phyloP scores from a whole-genome alignment of 2,329 filamentous ascomycete species.

The Setomelanomma holmii region DNA sequence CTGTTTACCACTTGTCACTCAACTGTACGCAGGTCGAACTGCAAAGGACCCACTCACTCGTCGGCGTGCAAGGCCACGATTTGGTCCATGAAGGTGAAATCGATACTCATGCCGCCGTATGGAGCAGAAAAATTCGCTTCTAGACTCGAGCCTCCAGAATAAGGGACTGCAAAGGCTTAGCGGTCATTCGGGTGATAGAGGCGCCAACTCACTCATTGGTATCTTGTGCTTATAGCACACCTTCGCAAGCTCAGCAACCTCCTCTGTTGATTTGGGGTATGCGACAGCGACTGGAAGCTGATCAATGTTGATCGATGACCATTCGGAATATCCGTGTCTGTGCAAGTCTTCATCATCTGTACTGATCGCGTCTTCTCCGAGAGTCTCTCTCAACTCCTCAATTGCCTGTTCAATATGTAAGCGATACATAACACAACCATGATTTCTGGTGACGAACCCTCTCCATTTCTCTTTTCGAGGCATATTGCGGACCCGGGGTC shows the following conservation, averaged over 20 bases:
- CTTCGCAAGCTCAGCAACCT: conserved; percentile 70
- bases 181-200: neutral
- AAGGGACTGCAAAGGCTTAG: conserved; percentile 65
- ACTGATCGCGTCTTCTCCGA: conserved; percentile 68
- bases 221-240: conserved; percentile 80
- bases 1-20: conserved; percentile 39
- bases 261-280: conserved; percentile 68
- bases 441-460: conserved; percentile 42
- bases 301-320: conserved; percentile 72
- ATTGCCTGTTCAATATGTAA: conserved; percentile 57
- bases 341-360: conserved; percentile 70
- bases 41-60: conserved; percentile 57
- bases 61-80: conserved; percentile 80
- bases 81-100: conserved; percentile 87
- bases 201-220: conserved; percentile 66
- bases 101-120: conserved; percentile 85
- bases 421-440: neutral
- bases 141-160: conserved; percentile 83
- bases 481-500: conserved; percentile 53
- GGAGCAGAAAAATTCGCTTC: conserved; percentile 92
- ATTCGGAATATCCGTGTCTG: conserved; percentile 72
- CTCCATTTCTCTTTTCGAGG: conserved; percentile 59
- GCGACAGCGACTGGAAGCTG: conserved; percentile 69
- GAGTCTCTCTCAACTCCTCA: conserved; percentile 56
- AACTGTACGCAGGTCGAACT: neutral